A percentile compares a stretch with the other conserved stretches of the same genome.
These are phyloP conservation scores for Ogataea methanolica DNA, from an alignment of 805 yeast genomes.

Conservation along the genomic window DNA sequence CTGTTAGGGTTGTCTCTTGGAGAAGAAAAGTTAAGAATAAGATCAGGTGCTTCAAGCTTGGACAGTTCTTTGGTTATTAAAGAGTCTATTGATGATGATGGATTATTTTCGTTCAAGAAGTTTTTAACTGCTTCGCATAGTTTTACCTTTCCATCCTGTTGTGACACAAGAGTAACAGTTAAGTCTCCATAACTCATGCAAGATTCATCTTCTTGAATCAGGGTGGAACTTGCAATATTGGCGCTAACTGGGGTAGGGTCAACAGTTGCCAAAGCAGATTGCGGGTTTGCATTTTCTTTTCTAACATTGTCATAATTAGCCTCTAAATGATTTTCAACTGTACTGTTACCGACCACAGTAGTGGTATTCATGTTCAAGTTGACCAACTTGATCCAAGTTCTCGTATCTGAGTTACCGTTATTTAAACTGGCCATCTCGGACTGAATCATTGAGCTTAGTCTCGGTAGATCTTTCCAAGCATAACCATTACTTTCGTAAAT, in stretches of 20 bases:
- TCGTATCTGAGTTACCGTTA: constrained; percentile 7
- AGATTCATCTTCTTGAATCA: constrained; percentile 7
- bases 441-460: constrained; percentile 22
- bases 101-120: constrained; percentile 1
- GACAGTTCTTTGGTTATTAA: not conserved
- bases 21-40: constrained; percentile 3
- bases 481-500: constrained; percentile 27
- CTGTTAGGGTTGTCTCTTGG: constrained; percentile 1
- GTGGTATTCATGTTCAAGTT: constrained; percentile 15
- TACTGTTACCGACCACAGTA: constrained; percentile 10
- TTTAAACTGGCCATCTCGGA: constrained; percentile 22
- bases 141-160: constrained; percentile 4
- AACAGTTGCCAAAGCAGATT: constrained; percentile 4
- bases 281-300: not conserved
- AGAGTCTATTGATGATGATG: not conserved
- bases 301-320: not conserved
- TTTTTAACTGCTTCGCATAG: constrained; percentile 2
- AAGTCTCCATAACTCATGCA: constrained; percentile 6
- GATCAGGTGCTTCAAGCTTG: constrained; percentile 3
- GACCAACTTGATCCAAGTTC: constrained; percentile 21
- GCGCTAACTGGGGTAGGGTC: constrained; percentile 16
- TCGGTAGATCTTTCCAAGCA: constrained; percentile 25
- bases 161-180: constrained; percentile 11
- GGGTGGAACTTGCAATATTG: constrained; percentile 1
- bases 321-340: not conserved